Base-by-base conservation (phyloP, 768 basidiomycete genomes). In the Piloderma croceum region DNA sequence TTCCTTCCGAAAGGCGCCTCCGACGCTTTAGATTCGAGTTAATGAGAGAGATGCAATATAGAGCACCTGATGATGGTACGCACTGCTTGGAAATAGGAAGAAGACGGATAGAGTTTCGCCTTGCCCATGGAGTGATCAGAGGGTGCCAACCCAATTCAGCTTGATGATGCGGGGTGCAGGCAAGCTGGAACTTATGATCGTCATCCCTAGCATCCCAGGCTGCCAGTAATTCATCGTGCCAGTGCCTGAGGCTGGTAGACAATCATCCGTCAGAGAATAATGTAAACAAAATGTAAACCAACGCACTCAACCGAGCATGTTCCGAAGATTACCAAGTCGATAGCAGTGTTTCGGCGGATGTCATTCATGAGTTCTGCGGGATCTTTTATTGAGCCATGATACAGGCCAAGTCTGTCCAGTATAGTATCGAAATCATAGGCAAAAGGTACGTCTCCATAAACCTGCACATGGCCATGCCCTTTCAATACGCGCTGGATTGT, bases 261-360 rank as follows among this genome's bases (percentile, higher is more conserved):
- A 2, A 25, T 12, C 15, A 22, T 29, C 9, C 15, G 9, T 27
- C 22, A 35, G 22, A 7, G 22, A 15, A 25, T 19, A 1, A 7
- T 18, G 3, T 4, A 1, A 15, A 22, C 10, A 33, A 11, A 27
- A 34, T 6, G 11, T 17, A 21, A 19, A 11, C 24, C 4, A 19
- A 48, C 64, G 43, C 37, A 70, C 68, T 71, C 68, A 15, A 65
- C 38, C 46, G 70, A 68, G 48, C 69, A 71, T n/a, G 68, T 70
- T n/a, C 68, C 68, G 2, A 70, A 51, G 6, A 70, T 48, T 15
- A 71, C 49, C 37, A 67, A 20, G 43, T 68, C 68, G 13, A 67
- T 54, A n/a, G n/a, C n/a, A 24, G 35, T 45, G 19, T 51, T 44
- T n/a, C n/a, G n/a, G 24, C 47, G 47, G 9, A 68, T 36, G 18